Percentiles rank a stretch among this genome's conserved stretches.
These are phyloP conservation scores for Hypsizygus ulmarius DNA, from an alignment of 1,284 basidiomycete species.

Conservation along the genomic window DNA sequence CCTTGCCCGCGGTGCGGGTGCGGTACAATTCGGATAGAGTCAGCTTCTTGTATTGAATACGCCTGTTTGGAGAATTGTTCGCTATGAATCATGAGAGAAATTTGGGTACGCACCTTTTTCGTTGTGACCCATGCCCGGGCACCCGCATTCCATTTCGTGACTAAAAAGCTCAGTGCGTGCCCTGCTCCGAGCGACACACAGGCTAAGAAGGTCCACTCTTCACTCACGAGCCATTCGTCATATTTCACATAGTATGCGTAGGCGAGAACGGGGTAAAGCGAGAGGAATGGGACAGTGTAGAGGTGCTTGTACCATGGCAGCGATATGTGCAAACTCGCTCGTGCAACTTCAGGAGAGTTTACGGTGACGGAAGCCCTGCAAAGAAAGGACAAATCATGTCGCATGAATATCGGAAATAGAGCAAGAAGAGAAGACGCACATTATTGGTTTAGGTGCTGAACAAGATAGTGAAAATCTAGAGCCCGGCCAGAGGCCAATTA, in stretches of 20 bases:
- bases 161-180: constrained; percentile 91
- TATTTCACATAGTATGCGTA: constrained; percentile 92
- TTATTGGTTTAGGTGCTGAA: constrained; percentile 14
- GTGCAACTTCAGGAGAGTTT: constrained; percentile 82
- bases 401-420: constrained; percentile 4
- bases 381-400: constrained; percentile 2
- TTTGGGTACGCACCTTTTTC: constrained; percentile 44
- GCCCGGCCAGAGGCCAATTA: constrained; percentile 1
- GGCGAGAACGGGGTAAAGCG: constrained; percentile 85
- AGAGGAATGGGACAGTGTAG: constrained; percentile 84
- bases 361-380: constrained; percentile 53
- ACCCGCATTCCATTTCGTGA: constrained; percentile 87
- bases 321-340: constrained; percentile 77
- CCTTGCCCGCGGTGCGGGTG: constrained; percentile 86
- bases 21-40: constrained; percentile 84
- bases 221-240: constrained; percentile 88
- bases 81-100: constrained; percentile 1
- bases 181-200: constrained; percentile 82
- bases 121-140: constrained; percentile 82
- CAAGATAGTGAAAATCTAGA: neutral
- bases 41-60: constrained; percentile 65
- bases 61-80: constrained; percentile 43
- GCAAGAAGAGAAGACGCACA: constrained; percentile 11
- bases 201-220: constrained; percentile 95
- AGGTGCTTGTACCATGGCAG: constrained; percentile 78